Conservation (phyloP, 257 asterid species). For the Apocynum venetum region DNA sequence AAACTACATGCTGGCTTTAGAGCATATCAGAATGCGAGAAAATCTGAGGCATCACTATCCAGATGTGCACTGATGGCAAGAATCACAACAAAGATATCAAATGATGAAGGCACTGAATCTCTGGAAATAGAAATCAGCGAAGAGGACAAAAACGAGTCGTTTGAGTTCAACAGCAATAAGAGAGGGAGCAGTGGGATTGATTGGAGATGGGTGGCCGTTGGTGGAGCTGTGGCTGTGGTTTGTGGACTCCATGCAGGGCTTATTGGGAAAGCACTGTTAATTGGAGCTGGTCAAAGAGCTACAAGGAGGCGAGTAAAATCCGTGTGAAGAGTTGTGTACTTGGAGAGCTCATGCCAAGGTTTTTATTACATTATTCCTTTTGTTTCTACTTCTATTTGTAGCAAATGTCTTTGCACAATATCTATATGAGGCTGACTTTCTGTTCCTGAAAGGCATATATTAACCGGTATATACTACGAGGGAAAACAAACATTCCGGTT, state of each 20-base stretch:
- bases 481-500: too few relatives aligned
- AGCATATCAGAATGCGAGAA: constrained; percentile 54
- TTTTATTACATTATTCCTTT: neutral
- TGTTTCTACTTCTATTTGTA: neutral
- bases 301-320: constrained; percentile 35
- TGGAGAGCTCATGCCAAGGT: neutral
- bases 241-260: constrained; percentile 69
- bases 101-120: constrained; percentile 13
- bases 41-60: constrained; percentile 27
- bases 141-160: constrained; percentile 7
- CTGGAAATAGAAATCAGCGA: constrained; percentile 11
- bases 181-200: constrained; percentile 22
- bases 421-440: neutral
- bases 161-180: neutral
- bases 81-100: constrained; percentile 29
- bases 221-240: constrained; percentile 59
- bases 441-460: neutral
- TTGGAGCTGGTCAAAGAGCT: constrained; percentile 58
- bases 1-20: constrained; percentile 79
- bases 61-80: constrained; percentile 41
- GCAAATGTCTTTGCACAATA: neutral
- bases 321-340: constrained; percentile 13
- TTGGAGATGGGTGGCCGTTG: constrained; percentile 47
- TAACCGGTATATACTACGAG: neutral
- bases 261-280: constrained; percentile 55